Conservation (phyloP, 257 asterid genomes). For the Osmanthus fragrans region DNA sequence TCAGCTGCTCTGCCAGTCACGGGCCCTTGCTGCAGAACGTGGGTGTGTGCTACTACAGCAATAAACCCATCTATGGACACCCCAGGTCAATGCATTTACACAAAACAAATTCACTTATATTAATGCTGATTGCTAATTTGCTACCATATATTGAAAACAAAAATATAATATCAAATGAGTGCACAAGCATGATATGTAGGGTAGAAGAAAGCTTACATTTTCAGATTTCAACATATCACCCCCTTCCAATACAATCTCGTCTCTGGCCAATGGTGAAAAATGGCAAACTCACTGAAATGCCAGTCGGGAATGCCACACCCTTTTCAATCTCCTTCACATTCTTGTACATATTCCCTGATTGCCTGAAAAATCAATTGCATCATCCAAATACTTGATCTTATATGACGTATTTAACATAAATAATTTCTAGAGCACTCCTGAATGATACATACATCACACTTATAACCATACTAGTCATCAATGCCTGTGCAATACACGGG, state of each 20-base stretch:
- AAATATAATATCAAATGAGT: no score
- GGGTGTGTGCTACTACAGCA: conserved; percentile 47
- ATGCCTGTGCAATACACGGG: no score
- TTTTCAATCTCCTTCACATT: no score
- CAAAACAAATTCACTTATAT: neutral
- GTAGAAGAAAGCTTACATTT: no score
- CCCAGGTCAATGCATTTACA: conserved; percentile 79
- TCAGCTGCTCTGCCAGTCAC: conserved; percentile 89
- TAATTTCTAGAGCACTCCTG: neutral
- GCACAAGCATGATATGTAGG: no score
- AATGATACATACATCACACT: neutral
- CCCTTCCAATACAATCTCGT: no score
- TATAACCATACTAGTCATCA: no score
- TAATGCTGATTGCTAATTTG: neutral
- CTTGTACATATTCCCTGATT: no score
- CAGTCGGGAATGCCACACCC: no score
- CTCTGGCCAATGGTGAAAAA: no score
- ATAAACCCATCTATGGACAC: conserved; percentile 96
- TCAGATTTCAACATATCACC: no score
- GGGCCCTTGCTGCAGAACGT: conserved; percentile 52
- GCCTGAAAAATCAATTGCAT: neutral
- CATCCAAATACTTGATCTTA: neutral
- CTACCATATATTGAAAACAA: neutral
- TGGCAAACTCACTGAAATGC: no score
- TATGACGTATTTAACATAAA: neutral